Base-by-base conservation (phyloP, 208 protist species). In the Leishmania tarentolae region DNA sequence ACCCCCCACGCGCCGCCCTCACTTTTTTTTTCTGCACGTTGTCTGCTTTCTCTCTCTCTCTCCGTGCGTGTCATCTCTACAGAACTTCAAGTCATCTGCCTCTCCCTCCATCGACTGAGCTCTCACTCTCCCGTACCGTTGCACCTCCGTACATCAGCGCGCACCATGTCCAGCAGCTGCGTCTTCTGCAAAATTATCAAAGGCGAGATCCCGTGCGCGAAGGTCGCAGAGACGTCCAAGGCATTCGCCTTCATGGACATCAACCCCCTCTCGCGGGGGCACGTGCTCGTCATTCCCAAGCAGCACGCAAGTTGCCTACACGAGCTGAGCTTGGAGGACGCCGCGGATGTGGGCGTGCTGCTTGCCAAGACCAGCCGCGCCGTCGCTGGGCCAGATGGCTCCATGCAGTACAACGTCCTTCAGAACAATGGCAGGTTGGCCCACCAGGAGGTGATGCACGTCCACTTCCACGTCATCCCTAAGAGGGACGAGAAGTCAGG, bases 391-490 rank as follows among this genome's bases (percentile, higher is more conserved):
- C 83, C 89, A 6, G 87, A 92, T 21, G 86, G 84, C 9, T 75
- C 61, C 31, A 94, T 84, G 70, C 84, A 96, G 86, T 99, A 98
- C 92, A 98, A 99, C 77, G 83, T 99, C 9, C 90, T 99, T 47
- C 96, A 98, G 86, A 99, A 99, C 86, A 98, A 99, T 79, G 97
- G 97, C 53, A 71, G 50, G 31, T 69, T 97, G 17, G 97, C 97
- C 15, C 93, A 98, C 75, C 97, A 99, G 90, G 93, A 92, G 83
- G 97, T 99, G 83, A 86, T 87, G 46, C 97, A 99, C 81, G 96
- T 98, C 53, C 97, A 99, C 93, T 98, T 98, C 87, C 97, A 99
- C 87, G 80, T 99, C 75, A 99, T 99, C 76, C 97, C 97, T 21
- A 97, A 97, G 88, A 86, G 88, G 21, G 91, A 87, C 35, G 61